Evolutionary conservation across 345 rosid species (phyloP), one percentile per base, ranked within the genome.

Genomic region (Gossypium arboreum): DNA sequence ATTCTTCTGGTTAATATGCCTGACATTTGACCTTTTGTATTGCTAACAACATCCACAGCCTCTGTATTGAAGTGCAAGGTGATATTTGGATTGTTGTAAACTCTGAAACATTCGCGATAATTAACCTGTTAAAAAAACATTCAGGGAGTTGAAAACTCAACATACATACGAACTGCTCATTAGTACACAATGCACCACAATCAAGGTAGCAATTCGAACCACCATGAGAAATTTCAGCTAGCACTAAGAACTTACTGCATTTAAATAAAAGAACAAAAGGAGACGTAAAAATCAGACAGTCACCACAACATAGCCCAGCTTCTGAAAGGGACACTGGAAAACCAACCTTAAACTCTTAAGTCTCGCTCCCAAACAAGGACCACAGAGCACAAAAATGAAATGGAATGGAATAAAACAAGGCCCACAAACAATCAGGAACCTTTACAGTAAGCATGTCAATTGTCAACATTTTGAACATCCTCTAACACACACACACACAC

Each of bases 61-160:
- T 92, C 94, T 69, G 93, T 88, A 83, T 90, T 91, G 93, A 86
- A 94, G 86, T 94, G 98, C 86, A 94, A 86, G 17, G 94, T 90
- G 86, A 94, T 82, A 81, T 94, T 94, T 75, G 94, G 96, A 86
- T 86, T 94, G 92, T 91, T 92, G 92, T 84, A 73, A 92, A 94
- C 98, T 94, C 98, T 94, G 98, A 88, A 94, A 92, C 98, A 94
- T 94, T 90, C 94, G 98, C 81, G 97, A 92, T 94, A 92, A 94
- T 90, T 88, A 94, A 92, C 98, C 97, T 94, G 98, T 94, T 92
- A 92, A 91, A 88, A 83, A 94, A 92, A 94, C 92, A 94, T 91
- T 83, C 91, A 94, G 94, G 98, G 87, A 86, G 98, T 94, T 94
- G 98, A 92, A 90, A 94, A 87, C 97, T 91, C 90, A 84, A 92